Percentiles rank a stretch among this genome's conserved stretches.
Conservation (phyloP, 139 green algal genomes). For the Ulvella scutata region DNA sequence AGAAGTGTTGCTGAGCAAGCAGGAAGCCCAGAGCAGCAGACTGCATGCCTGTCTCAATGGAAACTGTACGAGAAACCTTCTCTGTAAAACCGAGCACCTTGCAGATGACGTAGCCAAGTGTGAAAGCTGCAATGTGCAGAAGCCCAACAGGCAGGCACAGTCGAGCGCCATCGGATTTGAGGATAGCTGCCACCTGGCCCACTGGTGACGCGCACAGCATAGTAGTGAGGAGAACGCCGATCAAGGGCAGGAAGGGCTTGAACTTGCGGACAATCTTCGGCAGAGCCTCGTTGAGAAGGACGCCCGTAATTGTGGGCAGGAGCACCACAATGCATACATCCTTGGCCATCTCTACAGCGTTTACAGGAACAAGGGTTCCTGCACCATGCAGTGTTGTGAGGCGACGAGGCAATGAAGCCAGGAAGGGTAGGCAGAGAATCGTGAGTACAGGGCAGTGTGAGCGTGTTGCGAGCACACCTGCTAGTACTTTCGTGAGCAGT, state of each 20-base stretch:
- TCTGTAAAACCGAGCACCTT: constrained; percentile 35
- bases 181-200: constrained; percentile 26
- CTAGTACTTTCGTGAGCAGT: constrained; percentile 44
- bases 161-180: constrained; percentile 27
- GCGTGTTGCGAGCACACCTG: neutral
- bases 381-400: too few relatives aligned
- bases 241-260: constrained; percentile 32
- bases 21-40: constrained; percentile 52
- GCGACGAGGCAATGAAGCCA: too few relatives aligned
- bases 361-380: constrained; percentile 57
- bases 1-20: constrained; percentile 54
- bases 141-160: constrained; percentile 25
- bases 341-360: constrained; percentile 32
- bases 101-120: constrained; percentile 47
- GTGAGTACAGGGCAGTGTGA: too few relatives aligned
- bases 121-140: constrained; percentile 44
- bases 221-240: constrained; percentile 49
- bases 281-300: constrained; percentile 40
- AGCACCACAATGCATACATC: constrained; percentile 56
- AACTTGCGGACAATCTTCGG: constrained; percentile 34
- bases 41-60: constrained; percentile 66
- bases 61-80: constrained; percentile 37
- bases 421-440: neutral
- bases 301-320: constrained; percentile 46
- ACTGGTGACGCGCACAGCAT: constrained; percentile 44